Conservation (phyloP, 257 asterid species). For the Buddleja alternifolia region DNA sequence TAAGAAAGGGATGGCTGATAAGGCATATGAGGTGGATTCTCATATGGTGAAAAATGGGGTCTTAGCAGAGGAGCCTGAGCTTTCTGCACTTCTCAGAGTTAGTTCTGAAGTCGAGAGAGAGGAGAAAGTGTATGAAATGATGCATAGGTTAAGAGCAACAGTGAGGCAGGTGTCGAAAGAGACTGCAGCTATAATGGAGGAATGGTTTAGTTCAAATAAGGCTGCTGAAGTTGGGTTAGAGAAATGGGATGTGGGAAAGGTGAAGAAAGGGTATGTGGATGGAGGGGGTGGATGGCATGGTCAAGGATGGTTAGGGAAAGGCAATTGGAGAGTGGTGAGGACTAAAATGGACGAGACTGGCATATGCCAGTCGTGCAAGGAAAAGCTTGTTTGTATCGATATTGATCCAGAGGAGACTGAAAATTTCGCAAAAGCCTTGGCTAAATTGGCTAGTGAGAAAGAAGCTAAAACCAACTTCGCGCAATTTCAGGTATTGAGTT, state of each 20-base stretch:
- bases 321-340: constrained; percentile 80
- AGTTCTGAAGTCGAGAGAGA: constrained; percentile 59
- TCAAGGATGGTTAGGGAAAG: constrained; percentile 94
- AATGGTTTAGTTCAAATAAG: constrained; percentile 73
- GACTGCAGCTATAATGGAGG: constrained; percentile 63
- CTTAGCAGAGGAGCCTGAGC: constrained; percentile 80
- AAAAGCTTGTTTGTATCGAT: constrained; percentile 86
- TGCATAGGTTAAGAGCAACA: constrained; percentile 82
- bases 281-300: constrained; percentile 99
- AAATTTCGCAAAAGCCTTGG: constrained; percentile 70
- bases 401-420: constrained; percentile 93
- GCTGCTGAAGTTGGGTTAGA: constrained; percentile 66
- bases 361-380: constrained; percentile 72
- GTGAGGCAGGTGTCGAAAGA: constrained; percentile 92
- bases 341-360: constrained; percentile 63
- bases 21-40: constrained; percentile 82
- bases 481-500: constrained; percentile 67
- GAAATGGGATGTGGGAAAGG: constrained; percentile 71
- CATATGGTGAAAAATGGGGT: constrained; percentile 81
- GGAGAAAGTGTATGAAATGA: constrained; percentile 80
- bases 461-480: constrained; percentile 63
- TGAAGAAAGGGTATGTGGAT: constrained; percentile 67
- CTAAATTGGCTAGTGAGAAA: constrained; percentile 64
- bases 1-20: constrained; percentile 62
- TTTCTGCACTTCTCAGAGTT: constrained; percentile 70